These are phyloP conservation scores for Termitomyces sp. DNA, from an alignment of 768 basidiomycete species.

Conservation along the genomic window DNA sequence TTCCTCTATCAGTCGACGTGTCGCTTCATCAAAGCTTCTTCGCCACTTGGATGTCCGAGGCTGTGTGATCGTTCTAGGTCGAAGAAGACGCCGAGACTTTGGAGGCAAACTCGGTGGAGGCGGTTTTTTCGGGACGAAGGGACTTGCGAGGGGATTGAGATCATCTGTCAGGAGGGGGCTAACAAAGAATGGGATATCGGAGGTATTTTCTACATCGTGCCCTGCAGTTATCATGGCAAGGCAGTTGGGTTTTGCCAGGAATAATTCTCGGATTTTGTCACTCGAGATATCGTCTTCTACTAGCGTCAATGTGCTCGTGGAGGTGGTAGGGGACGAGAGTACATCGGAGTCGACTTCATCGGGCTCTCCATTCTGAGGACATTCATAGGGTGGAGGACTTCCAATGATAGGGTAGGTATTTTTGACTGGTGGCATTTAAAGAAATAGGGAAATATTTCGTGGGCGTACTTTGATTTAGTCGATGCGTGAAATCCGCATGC, in stretches of 20 bases:
- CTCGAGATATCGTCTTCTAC: constrained; percentile 6
- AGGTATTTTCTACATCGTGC: neutral
- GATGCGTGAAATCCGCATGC: neutral
- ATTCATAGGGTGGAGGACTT: neutral
- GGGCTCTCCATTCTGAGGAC: neutral
- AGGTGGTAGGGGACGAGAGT: constrained; percentile 7
- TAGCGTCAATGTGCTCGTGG: constrained; percentile 4
- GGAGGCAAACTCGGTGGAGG: neutral
- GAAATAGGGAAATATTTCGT: neutral
- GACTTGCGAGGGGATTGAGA: constrained; percentile 8
- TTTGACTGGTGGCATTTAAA: neutral
- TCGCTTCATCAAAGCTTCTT: constrained; percentile 11
- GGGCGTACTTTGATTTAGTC: neutral
- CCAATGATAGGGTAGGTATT: neutral
- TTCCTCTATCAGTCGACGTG: neutral
- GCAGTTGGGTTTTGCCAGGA: constrained; percentile 7
- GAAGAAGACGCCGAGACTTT: constrained; percentile 10
- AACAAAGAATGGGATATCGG: neutral
- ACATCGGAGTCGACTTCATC: neutral
- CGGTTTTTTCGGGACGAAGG: constrained; percentile 6
- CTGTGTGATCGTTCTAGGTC: constrained; percentile 8
- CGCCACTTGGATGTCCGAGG: constrained; percentile 11
- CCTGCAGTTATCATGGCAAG: neutral
- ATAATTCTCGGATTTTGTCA: constrained; percentile 7
- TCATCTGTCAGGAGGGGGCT: constrained; percentile 5